These are phyloP conservation scores for Hebeloma cylindrosporum DNA, from an alignment of 768 basidiomycete species.

Conservation along the genomic window DNA sequence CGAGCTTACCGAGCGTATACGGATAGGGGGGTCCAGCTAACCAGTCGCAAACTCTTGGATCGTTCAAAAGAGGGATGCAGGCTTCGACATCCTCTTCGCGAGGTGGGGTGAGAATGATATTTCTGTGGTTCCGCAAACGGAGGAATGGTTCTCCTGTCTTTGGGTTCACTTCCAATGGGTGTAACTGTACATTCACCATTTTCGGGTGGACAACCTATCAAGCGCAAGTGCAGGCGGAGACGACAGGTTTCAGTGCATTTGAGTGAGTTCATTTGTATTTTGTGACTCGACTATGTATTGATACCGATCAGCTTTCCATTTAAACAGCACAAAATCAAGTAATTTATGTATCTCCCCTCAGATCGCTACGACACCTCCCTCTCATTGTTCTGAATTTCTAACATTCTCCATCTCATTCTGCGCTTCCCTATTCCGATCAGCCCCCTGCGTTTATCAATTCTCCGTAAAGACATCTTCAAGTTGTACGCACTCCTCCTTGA, in stretches of 20 bases:
- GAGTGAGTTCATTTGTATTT: not conserved
- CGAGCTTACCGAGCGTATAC: conserved; percentile 39
- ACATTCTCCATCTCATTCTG: conserved; percentile 40
- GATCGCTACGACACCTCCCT: no score
- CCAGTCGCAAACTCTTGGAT: conserved; percentile 45
- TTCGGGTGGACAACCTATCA: not conserved
- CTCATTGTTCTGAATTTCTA: no score
- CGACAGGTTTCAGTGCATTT: not conserved
- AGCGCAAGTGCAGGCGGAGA: not conserved
- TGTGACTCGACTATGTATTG: conserved; percentile 3
- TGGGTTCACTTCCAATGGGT: conserved; percentile 35
- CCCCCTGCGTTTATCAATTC: conserved; percentile 15
- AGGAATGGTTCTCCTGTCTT: conserved; percentile 46
- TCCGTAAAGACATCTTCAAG: conserved; percentile 28
- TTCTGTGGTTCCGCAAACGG: conserved; percentile 46
- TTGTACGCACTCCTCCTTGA: conserved; percentile 48
- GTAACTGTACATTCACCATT: conserved; percentile 19
- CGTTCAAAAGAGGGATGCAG: conserved; percentile 45
- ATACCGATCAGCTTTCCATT: no score
- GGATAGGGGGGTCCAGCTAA: conserved; percentile 53
- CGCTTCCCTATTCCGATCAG: conserved; percentile 38
- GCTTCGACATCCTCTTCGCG: conserved; percentile 44
- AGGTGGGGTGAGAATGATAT: conserved; percentile 62
- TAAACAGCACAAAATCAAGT: no score
- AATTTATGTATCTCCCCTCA: conserved; percentile 57